Base-by-base conservation (phyloP, 2,329 filamentous ascomycete species). In the Fusarium redolens region DNA sequence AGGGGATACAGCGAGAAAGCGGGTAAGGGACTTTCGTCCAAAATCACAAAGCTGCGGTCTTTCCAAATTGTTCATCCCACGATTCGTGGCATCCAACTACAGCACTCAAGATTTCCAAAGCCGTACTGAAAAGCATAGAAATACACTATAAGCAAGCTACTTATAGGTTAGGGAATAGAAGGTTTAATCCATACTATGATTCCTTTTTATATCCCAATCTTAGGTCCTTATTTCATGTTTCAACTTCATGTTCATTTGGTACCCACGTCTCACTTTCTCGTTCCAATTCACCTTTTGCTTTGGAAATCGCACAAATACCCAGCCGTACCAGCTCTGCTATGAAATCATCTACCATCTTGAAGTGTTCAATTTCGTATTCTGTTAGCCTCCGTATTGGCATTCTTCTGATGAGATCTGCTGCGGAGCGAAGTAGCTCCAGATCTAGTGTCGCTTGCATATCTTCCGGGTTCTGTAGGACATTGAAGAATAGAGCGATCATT, bases 401-500 rank as follows among this genome's bases (percentile, higher is more conserved):
- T 8, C 79, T 80, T 38, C 82, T 81, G 45, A 89, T 82, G 56
- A 88, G 81, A 1, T 81, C 76, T 0, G 83, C 82, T 0, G 84
- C 82, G 20, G 80, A 79, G 6, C 78, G 79, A 6, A 89, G 78
- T 2, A 88, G 79, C 10, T 82, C 81, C 20, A 88, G 73, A 63
- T 89, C 88, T 4, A 82, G 78, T 3, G 79, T 72, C 0, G 85
- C 83, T 35, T 83, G 79, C 0, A 82, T 78, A 37, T 85, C 79
- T 0, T 83, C 78, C 0, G 88, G 88, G 41, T 86, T 81, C 22
- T 83, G 79, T 0, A 90, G 79, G 35, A 89, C 83, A 67, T 86
- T 87, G 79, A 85, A 88, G 73, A 90, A 90, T 3, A 90, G 81
- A 3, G 83, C 83, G 61, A 89, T 79, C 12, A 88, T 79, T 2